Conservation (phyloP, 1,139 yeast genomes). For the Saccharomyces hybrid region DNA sequence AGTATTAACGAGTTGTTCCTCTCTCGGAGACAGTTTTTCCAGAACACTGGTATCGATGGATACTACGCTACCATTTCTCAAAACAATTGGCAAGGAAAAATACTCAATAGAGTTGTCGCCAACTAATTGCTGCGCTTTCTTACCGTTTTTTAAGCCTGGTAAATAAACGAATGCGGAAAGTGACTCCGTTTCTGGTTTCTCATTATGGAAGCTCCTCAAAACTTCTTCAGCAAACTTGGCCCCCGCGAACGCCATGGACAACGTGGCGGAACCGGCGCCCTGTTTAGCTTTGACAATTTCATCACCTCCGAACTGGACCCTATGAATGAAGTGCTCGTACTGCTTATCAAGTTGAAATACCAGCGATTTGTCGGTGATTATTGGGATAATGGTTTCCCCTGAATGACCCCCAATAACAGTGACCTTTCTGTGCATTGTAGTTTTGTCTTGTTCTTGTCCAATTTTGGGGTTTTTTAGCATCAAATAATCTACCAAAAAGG, state of each 20-base stretch:
- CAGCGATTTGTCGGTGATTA: conserved; percentile 25
- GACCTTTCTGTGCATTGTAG: conserved; percentile 41
- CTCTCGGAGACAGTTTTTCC: conserved; percentile 37
- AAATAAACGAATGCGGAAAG: conserved; percentile 47
- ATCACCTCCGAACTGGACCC: conserved; percentile 75
- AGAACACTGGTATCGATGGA: conserved; percentile 42
- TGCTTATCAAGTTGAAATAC: conserved; percentile 26
- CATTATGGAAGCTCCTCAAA: conserved; percentile 21
- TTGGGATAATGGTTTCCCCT: conserved; percentile 68
- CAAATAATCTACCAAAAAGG: conserved; percentile 44
- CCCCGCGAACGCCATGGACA: conserved; percentile 74
- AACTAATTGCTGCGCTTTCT: conserved; percentile 36
- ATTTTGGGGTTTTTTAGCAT: neutral
- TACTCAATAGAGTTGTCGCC: conserved; percentile 38
- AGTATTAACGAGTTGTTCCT: conserved; percentile 40
- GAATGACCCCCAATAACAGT: conserved; percentile 73
- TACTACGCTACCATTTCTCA: conserved; percentile 44
- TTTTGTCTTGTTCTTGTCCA: conserved; percentile 19
- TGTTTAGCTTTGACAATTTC: conserved; percentile 72
- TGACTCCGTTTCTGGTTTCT: conserved; percentile 5
- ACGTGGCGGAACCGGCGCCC: conserved; percentile 72
- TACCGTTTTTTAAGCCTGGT: conserved; percentile 45
- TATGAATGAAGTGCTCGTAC: conserved; percentile 43
- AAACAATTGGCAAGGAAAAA: conserved; percentile 55
- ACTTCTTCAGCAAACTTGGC: conserved; percentile 47